Conservation (phyloP, 345 rosid species). For the Mallotus nudiflorus region DNA sequence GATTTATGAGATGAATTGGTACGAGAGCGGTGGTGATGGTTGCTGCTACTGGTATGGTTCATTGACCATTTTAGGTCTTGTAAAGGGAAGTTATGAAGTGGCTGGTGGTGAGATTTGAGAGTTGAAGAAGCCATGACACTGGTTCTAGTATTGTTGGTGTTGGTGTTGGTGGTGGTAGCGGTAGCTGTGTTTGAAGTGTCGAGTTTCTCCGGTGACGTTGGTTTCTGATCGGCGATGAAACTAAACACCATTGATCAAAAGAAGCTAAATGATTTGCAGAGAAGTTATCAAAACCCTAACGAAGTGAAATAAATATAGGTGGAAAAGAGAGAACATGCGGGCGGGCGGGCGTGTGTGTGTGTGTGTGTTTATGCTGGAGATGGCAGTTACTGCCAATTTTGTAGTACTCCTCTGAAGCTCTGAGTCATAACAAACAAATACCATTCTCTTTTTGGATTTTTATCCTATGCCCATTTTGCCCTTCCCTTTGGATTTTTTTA, state of each 20-base stretch:
- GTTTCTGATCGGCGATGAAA: not conserved
- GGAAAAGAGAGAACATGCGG: not conserved
- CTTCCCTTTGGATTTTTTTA: not conserved
- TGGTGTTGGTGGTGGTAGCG: not conserved
- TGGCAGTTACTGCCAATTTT: not conserved
- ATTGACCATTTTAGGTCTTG: conserved; percentile 61
- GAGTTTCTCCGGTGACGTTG: no score
- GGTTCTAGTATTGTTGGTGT: not conserved
- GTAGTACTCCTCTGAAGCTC: not conserved
- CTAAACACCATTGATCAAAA: conserved; percentile 18
- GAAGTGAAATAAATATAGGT: not conserved
- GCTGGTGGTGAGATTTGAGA: conserved; percentile 47
- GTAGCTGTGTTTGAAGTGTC: not conserved
- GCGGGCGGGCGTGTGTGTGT: not conserved
- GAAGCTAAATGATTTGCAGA: not conserved
- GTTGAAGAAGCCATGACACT: conserved; percentile 40
- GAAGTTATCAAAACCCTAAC: not conserved
- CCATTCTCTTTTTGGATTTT: not conserved
- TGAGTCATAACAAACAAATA: not conserved
- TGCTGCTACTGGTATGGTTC: conserved; percentile 40
- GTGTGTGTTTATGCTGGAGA: not conserved
- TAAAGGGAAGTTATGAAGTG: conserved; percentile 67
- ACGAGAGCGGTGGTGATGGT: conserved; percentile 48
- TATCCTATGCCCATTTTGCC: not conserved
- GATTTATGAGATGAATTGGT: conserved; percentile 28